These are phyloP conservation scores for Sporothrix globosa DNA, from an alignment of 2,329 filamentous ascomycete genomes.

Conservation along the genomic window DNA sequence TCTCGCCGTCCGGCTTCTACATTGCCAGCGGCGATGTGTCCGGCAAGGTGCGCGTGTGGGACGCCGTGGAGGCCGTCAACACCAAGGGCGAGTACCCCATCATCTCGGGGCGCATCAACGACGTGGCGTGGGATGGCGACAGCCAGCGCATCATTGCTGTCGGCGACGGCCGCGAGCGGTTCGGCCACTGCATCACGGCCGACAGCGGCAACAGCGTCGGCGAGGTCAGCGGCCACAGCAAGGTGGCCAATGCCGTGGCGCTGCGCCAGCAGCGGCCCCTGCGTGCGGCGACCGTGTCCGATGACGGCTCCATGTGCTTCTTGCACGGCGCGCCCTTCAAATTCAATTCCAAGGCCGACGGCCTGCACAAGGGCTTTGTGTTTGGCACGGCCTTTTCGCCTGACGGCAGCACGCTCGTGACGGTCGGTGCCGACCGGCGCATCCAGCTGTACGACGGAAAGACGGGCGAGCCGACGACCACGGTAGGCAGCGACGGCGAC, in stretches of 20 bases:
- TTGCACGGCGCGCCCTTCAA: constrained; percentile 95
- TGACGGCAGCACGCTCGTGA: constrained; percentile 79
- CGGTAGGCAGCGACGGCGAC: constrained; percentile 65
- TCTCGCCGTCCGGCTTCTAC: constrained; percentile 93
- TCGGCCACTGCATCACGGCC: constrained; percentile 90
- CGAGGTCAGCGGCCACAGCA: constrained; percentile 89
- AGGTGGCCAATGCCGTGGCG: constrained; percentile 86
- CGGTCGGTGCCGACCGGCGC: constrained; percentile 86
- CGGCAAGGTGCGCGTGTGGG: constrained; percentile 89
- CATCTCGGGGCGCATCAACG: constrained; percentile 91
- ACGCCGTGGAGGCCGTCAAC: constrained; percentile 78
- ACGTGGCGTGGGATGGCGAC: constrained; percentile 96
- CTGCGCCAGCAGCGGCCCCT: constrained; percentile 89
- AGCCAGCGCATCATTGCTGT: constrained; percentile 96
- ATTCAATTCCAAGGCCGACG: constrained; percentile 80
- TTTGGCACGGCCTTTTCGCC: constrained; percentile 88
- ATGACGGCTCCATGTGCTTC: constrained; percentile 88
- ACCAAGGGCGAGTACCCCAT: constrained; percentile 95
- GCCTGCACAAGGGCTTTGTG: constrained; percentile 84
- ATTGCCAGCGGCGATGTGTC: constrained; percentile 87
- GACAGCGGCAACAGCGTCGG: constrained; percentile 96
- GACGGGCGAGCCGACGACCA: constrained; percentile 78
- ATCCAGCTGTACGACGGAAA: constrained; percentile 97
- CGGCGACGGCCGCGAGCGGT: constrained; percentile 90
- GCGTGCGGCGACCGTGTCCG: constrained; percentile 85